Percentiles rank a stretch among this genome's conserved stretches.
Evolutionary conservation across 2,329 filamentous ascomycete genomes (phyloP).

Genomic region (Zarea fungicola): DNA sequence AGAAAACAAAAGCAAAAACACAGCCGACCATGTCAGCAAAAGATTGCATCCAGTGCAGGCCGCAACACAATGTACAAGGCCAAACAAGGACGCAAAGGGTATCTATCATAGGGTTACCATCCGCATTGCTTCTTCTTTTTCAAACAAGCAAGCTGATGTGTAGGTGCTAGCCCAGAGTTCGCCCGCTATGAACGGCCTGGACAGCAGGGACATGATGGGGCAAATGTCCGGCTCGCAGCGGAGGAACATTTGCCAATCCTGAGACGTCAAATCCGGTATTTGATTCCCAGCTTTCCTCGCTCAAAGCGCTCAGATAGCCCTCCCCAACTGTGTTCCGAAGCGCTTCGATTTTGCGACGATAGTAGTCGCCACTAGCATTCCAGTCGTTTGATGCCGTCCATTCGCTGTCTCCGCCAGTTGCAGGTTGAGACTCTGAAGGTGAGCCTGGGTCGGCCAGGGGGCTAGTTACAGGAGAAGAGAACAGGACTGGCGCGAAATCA

Average conservation of each 20-base stretch:
- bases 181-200: slow-evolving; percentile 49
- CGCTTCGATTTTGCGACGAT: slow-evolving; percentile 82
- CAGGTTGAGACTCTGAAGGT: slow-evolving; percentile 20
- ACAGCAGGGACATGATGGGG: slow-evolving; percentile 29
- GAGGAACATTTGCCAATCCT: slow-evolving; percentile 22
- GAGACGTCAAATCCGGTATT: slow-evolving; percentile 16
- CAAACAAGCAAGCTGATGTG: slow-evolving; percentile 8
- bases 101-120: slow-evolving; percentile 9
- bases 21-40: neutral
- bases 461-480: neutral
- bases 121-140: slow-evolving; percentile 1
- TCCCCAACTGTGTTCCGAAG: slow-evolving; percentile 80
- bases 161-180: slow-evolving; percentile 40
- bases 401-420: neutral
- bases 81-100: neutral
- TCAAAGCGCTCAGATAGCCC: slow-evolving; percentile 79
- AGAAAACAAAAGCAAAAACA: neutral
- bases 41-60: neutral
- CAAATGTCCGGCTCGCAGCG: slow-evolving; percentile 26
- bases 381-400: slow-evolving; percentile 43
- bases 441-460: slow-evolving; percentile 22
- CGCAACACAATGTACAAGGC: neutral
- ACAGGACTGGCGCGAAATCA: neutral
- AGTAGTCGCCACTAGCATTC: slow-evolving; percentile 68
- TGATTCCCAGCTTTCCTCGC: slow-evolving; percentile 65